A percentile compares a stretch with the other conserved stretches of the same genome.
These are phyloP conservation scores for Athelia sp. DNA, from an alignment of 1,284 basidiomycete species.

Conservation along the genomic window DNA sequence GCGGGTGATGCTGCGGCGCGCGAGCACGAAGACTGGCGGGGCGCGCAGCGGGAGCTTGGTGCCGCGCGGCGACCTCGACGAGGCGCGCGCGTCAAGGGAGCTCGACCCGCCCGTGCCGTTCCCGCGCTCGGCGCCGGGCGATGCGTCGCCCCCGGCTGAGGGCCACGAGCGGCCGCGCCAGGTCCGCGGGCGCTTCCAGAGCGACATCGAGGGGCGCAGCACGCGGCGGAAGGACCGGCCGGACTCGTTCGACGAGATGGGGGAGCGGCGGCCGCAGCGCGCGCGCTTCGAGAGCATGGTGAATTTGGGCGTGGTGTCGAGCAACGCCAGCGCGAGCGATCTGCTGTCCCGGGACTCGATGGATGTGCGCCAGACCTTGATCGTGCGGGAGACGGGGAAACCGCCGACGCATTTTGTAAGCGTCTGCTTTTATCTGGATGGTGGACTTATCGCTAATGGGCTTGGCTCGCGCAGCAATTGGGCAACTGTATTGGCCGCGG, in stretches of 20 bases:
- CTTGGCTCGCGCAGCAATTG: constrained; percentile 62
- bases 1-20: constrained; percentile 49
- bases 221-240: constrained; percentile 50
- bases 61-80: constrained; percentile 32
- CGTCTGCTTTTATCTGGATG: constrained; percentile 14
- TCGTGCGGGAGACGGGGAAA: constrained; percentile 80
- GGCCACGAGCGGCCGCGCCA: constrained; percentile 41
- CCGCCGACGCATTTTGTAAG: constrained; percentile 80
- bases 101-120: constrained; percentile 53
- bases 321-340: constrained; percentile 60
- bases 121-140: constrained; percentile 50
- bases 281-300: constrained; percentile 68
- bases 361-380: constrained; percentile 70
- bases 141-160: constrained; percentile 31
- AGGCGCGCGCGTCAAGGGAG: constrained; percentile 22
- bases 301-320: constrained; percentile 48
- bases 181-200: constrained; percentile 61
- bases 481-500: constrained; percentile 95
- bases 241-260: constrained; percentile 66
- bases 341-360: constrained; percentile 53
- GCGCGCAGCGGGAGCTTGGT: constrained; percentile 47
- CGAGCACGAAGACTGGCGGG: constrained; percentile 44
- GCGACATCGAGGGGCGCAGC: constrained; percentile 56
- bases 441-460: constrained; percentile 3
- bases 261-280: constrained; percentile 39